These are phyloP conservation scores for Wallacemonas collosoma DNA, from an alignment of 208 protist genomes.

Conservation along the genomic window DNA sequence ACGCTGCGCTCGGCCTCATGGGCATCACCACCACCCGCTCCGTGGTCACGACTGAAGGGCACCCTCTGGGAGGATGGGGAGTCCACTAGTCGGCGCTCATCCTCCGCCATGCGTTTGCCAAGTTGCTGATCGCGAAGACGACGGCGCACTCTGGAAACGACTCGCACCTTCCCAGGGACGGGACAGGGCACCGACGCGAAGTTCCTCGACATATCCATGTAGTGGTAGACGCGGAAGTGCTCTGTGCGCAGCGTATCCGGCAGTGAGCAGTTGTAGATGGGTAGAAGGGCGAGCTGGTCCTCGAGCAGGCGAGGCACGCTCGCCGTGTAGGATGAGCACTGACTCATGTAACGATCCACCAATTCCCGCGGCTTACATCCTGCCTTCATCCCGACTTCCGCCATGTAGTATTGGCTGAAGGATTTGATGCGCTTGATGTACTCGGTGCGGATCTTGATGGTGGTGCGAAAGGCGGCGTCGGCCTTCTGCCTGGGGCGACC, in stretches of 20 bases:
- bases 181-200: constrained; percentile 26
- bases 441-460: constrained; percentile 70
- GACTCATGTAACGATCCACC: constrained; percentile 32
- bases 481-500: constrained; percentile 68
- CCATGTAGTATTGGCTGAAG: constrained; percentile 59
- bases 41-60: not conserved
- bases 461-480: constrained; percentile 60
- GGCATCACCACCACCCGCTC: not conserved
- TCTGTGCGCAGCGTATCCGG: constrained; percentile 14
- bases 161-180: constrained; percentile 1
- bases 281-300: constrained; percentile 55
- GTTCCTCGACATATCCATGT: constrained; percentile 39
- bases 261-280: constrained; percentile 37
- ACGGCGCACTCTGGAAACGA: not conserved
- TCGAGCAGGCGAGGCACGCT: constrained; percentile 40
- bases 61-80: not conserved
- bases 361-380: constrained; percentile 34
- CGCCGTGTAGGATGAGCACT: constrained; percentile 63
- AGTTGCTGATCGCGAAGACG: not conserved
- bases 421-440: constrained; percentile 82
- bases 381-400: constrained; percentile 43
- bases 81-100: not conserved
- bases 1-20: not conserved
- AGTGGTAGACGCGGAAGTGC: constrained; percentile 31
- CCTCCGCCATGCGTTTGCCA: not conserved